Conservation (phyloP, 192 early-diverging fungal species). For the Backusella morwellensis region DNA sequence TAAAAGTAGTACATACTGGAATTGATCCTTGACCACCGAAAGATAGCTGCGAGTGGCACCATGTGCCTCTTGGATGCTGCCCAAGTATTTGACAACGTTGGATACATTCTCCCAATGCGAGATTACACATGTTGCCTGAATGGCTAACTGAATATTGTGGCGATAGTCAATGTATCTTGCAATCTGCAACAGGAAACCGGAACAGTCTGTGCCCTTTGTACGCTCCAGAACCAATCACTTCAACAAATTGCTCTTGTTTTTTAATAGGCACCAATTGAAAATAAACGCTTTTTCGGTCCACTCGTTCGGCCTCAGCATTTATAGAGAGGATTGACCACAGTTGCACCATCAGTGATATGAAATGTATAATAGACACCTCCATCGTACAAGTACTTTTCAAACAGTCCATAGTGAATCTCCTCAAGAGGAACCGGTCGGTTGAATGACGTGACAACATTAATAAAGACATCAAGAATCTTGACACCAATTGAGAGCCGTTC, state of each 20-base stretch:
- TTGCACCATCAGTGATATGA: too few species aligned
- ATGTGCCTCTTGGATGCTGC: slow-evolving; percentile 40
- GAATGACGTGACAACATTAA: too few species aligned
- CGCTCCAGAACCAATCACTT: slow-evolving; percentile 46
- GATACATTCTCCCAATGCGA: slow-evolving; percentile 38
- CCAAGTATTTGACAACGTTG: slow-evolving; percentile 48
- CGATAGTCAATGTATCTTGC: slow-evolving; percentile 37
- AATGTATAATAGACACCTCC: too few species aligned
- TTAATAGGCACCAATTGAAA: too few species aligned
- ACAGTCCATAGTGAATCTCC: too few species aligned
- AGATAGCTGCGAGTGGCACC: slow-evolving; percentile 26
- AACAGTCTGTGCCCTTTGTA: slow-evolving; percentile 32
- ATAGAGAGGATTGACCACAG: too few species aligned
- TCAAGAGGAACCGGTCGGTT: too few species aligned
- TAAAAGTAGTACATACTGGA: slow-evolving; percentile 16
- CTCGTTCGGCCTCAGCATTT: too few species aligned
- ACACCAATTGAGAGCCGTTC: too few species aligned
- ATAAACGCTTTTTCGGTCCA: too few species aligned
- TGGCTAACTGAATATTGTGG: slow-evolving; percentile 29
- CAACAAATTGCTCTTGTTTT: slow-evolving; percentile 28
- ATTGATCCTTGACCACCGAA: slow-evolving; percentile 11
- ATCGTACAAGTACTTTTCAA: too few species aligned
- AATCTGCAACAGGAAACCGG: slow-evolving; percentile 36
- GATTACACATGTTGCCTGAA: slow-evolving; percentile 42
- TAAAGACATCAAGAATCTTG: too few species aligned